These are phyloP conservation scores for Fraxinus anomala DNA, from an alignment of 257 asterid species.

Conservation along the genomic window DNA sequence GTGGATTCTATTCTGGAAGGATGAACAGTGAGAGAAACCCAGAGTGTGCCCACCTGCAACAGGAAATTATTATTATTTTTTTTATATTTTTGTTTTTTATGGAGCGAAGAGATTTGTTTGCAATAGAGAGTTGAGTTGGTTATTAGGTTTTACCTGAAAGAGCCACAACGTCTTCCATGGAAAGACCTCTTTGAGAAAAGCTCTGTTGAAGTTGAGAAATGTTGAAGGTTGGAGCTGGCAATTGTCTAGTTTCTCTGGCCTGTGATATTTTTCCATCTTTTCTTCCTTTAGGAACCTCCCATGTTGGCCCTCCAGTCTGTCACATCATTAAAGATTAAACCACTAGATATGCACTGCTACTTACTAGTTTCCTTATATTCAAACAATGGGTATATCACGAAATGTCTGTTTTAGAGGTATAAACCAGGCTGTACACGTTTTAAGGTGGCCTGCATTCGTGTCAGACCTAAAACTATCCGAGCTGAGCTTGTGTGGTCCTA, in stretches of 20 bases:
- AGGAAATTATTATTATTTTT: not conserved
- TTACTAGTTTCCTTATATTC: no score
- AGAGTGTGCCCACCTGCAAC: slow-evolving; percentile 78
- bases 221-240: slow-evolving; percentile 72
- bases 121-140: not conserved
- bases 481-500: no score
- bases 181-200: slow-evolving; percentile 68
- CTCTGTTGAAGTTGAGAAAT: slow-evolving; percentile 58
- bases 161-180: slow-evolving; percentile 63
- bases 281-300: slow-evolving; percentile 83
- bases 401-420: no score
- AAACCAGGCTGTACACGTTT: no score
- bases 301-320: slow-evolving; percentile 70
- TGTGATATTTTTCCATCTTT: slow-evolving; percentile 70
- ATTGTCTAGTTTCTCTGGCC: slow-evolving; percentile 58
- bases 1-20: slow-evolving; percentile 59
- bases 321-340: no score
- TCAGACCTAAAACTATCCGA: no score
- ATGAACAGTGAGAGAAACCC: slow-evolving; percentile 84
- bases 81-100: not conserved
- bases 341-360: no score
- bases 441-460: no score
- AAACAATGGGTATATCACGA: no score
- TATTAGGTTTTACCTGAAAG: slow-evolving; percentile 50
- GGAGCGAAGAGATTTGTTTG: not conserved